Conservation (phyloP, 345 rosid species). For the Cochlearia excelsa region DNA sequence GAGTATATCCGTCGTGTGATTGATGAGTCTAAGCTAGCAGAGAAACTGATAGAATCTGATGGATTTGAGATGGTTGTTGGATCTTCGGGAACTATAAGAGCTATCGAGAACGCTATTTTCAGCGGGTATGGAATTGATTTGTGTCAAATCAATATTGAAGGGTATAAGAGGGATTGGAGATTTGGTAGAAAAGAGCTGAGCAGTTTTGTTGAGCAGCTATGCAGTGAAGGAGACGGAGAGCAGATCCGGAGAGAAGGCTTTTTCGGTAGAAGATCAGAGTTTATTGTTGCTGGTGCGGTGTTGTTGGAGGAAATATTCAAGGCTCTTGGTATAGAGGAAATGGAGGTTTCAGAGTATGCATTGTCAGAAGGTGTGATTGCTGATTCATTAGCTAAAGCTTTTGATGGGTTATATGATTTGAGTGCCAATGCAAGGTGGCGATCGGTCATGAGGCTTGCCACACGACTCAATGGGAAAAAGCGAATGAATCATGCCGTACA, state of each 20-base stretch:
- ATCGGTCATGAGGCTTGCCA: slow-evolving; percentile 51
- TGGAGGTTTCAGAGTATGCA: slow-evolving; percentile 68
- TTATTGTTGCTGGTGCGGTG: slow-evolving; percentile 63
- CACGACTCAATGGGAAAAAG: slow-evolving; percentile 47
- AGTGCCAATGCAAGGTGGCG: slow-evolving; percentile 59
- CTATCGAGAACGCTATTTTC: slow-evolving; percentile 59
- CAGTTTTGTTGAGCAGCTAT: slow-evolving; percentile 47
- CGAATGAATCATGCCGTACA: slow-evolving; percentile 48
- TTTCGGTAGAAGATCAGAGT: slow-evolving; percentile 63
- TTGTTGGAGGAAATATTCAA: slow-evolving; percentile 66
- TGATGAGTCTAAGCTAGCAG: slow-evolving; percentile 44
- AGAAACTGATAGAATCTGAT: slow-evolving; percentile 41
- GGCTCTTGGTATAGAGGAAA: slow-evolving; percentile 52
- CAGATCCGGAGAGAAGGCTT: slow-evolving; percentile 46
- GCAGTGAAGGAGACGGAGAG: slow-evolving; percentile 47
- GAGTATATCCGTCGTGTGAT: slow-evolving; percentile 41
- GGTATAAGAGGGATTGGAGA: slow-evolving; percentile 56
- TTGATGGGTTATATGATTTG: slow-evolving; percentile 41
- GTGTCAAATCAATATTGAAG: slow-evolving; percentile 30
- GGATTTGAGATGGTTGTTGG: slow-evolving; percentile 64
- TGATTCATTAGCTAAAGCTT: slow-evolving; percentile 47
- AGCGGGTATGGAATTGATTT: slow-evolving; percentile 40
- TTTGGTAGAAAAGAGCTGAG: slow-evolving; percentile 46
- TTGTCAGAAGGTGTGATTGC: slow-evolving; percentile 68
- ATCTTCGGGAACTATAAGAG: slow-evolving; percentile 62